Evolutionary conservation across 2,329 filamentous ascomycete species (phyloP), one percentile per base, ranked within the genome.

Genomic region (Didymella segeticola): DNA sequence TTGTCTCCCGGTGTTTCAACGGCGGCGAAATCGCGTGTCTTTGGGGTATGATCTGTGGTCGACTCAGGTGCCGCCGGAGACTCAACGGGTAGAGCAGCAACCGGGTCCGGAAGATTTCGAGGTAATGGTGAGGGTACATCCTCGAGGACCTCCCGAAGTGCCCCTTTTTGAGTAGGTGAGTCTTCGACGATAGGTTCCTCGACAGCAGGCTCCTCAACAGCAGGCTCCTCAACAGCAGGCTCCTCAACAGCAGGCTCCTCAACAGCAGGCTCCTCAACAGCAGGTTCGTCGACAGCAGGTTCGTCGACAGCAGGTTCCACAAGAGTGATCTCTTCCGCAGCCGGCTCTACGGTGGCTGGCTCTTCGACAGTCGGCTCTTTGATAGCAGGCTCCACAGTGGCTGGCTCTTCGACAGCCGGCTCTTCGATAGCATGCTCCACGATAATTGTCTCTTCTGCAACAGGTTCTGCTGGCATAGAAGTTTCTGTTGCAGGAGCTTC

Each of bases 11-110:
- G 61, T 37, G 63, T 53, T 23, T 64, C 66, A 7, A 56, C 37
- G 23, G 60, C 42, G 14, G 69, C 70, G 30, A 65, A 62, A 41
- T 72, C 71, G 20, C 70, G 65, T 17, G 66, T 56, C 30, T 29
- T 61, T 10, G 52, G 43, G 12, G 42, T 26, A 20, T 46, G 45
- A 17, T 56, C 60, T 9, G 57, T 48, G 10, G 41, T 7, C 11
- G 38, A n/a, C 20, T 23, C 15, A 26, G 42, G 31, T 5, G 33
- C 22, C 34, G 26, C 22, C 19, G 42, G 43, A 33, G 33, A 36
- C 26, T 49, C 43, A 2, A 37, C 20, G 1, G 42, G 33, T 29
- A 39, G 36, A 5, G 36, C 22, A 23, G 14, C n/a, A 9, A 41
- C 15, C 29, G 33, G 22, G 8, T 41, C 22, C 4, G 25, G 23